A percentile compares a stretch with the other conserved stretches of the same genome.
These are phyloP conservation scores for Aspergillus sclerotiicarbonarius DNA, from an alignment of 495 filamentous ascomycete species.

Conservation along the genomic window DNA sequence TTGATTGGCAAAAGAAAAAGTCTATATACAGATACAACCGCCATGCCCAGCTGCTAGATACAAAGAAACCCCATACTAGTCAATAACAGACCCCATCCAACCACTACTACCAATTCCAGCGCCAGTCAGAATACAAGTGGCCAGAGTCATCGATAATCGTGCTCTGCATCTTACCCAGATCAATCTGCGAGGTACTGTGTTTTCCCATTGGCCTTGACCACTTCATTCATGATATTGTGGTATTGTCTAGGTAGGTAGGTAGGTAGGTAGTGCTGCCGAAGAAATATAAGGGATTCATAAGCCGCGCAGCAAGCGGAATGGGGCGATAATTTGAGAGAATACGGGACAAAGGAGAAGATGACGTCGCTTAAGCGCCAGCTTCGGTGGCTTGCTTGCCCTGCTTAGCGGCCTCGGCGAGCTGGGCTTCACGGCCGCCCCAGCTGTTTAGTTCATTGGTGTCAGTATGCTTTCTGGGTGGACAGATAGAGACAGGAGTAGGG, in stretches of 20 bases:
- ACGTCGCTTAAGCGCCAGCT: slow-evolving; percentile 28
- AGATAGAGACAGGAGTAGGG: background rate
- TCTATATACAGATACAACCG: slow-evolving; percentile 6
- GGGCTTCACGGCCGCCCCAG: slow-evolving; percentile 47
- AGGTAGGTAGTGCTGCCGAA: background rate
- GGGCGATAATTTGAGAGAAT: slow-evolving; percentile 8
- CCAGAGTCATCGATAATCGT: background rate
- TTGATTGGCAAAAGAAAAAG: background rate
- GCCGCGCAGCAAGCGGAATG: background rate
- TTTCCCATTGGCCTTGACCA: background rate
- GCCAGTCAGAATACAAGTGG: background rate
- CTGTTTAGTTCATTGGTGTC: slow-evolving; percentile 21
- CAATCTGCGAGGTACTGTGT: background rate
- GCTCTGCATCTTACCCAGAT: background rate
- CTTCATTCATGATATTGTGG: background rate
- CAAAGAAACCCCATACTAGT: background rate
- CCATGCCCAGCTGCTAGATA: background rate
- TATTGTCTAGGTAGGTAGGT: background rate
- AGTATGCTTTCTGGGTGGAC: background rate
- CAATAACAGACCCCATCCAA: background rate
- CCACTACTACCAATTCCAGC: background rate
- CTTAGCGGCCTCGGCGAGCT: slow-evolving; percentile 35
- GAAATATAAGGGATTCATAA: background rate
- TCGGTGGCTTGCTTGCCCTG: slow-evolving; percentile 33
- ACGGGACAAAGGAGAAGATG: slow-evolving; percentile 4